Percentiles rank a stretch among this genome's conserved stretches.
These are phyloP conservation scores for Pythium vanterpoolii DNA, from an alignment of 352 stramenopile species.

Conservation along the genomic window DNA sequence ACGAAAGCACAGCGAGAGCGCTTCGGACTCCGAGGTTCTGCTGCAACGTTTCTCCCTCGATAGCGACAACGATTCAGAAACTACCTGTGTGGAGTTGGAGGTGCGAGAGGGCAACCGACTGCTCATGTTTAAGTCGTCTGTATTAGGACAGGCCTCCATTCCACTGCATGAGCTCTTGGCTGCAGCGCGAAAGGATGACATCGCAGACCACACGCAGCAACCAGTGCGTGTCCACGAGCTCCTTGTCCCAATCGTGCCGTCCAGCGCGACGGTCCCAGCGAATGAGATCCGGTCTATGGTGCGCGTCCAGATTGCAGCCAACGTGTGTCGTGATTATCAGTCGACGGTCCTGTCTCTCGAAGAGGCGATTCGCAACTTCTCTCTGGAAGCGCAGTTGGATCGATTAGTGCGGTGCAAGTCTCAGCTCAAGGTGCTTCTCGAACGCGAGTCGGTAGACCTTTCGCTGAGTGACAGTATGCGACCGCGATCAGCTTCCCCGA, in stretches of 20 bases:
- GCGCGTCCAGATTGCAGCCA: conserved; percentile 15
- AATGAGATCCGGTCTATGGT: conserved; percentile 10
- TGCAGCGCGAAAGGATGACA: conserved; percentile 23
- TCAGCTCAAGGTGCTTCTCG: conserved; percentile 61
- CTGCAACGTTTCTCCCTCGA: conserved; percentile 15
- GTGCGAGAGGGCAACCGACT: conserved; percentile 69
- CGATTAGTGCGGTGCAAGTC: conserved; percentile 61
- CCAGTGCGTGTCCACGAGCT: conserved; percentile 17
- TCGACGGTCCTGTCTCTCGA: background rate
- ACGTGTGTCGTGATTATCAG: background rate
- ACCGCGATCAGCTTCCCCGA: conserved; percentile 4
- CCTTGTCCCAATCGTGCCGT: conserved; percentile 6
- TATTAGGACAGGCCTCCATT: conserved; percentile 47
- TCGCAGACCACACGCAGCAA: background rate
- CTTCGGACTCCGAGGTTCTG: conserved; percentile 10
- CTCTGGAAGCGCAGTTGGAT: conserved; percentile 42
- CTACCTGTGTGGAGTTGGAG: conserved; percentile 33
- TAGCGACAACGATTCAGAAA: background rate
- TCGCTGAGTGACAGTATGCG: conserved; percentile 13
- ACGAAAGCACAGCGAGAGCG: conserved; percentile 4
- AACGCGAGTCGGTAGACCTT: conserved; percentile 70
- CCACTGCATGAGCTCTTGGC: conserved; percentile 47
- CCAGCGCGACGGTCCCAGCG: background rate
- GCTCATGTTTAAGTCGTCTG: conserved; percentile 60
- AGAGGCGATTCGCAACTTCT: conserved; percentile 20